Evolutionary conservation across 2,329 filamentous ascomycete genomes (phyloP), one percentile per base, ranked within the genome.

Genomic region (Macroventuria anomochaeta): DNA sequence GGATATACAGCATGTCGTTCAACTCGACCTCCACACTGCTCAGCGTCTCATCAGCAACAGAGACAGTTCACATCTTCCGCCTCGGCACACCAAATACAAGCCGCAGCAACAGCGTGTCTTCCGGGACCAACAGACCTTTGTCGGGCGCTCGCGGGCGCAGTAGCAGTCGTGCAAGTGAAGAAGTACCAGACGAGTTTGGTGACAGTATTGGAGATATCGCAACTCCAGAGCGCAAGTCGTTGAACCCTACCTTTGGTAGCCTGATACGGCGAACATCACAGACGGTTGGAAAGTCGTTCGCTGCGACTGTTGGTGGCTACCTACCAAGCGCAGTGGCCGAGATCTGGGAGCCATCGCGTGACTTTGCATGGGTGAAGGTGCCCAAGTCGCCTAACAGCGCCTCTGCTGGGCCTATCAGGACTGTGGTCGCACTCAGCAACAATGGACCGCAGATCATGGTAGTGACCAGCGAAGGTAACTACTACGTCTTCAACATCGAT

Each of bases 1-100:
- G 91, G 33, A 99, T 99, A 64, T 97, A 93, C 78, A 96, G 92
- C 84, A 97, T 99, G 92, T 96, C 93, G 1, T 99, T 99, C 78
- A 99, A 99, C 75, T 87, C 92, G 42, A 92, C 90, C 54, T 96
- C 93, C 2, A 96, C 93, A 1, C 81, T 99, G 10, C 84, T 99
- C 29, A 97, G 93, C 69, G 93, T 99, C 33, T 97, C 95, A 5
- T 97, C 93, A 3, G 93, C 92, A 1, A 96, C 93, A 0, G 95
- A 99, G 69, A 99, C 95, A 0, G 88, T 99, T 8, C 95, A 99
- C 73, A 92, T 99, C 44, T 99, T 99, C 79, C 91, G 93, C 48
- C 82, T 99, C 46, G 67, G 68, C 3, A 58, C 61, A 11, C 68
- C 70, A 1, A 68, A 72, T 47, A 63, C 65, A 29, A 70, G 69